Conservation (phyloP, 108 stramenopile species). For the Bacterosira constricta region DNA sequence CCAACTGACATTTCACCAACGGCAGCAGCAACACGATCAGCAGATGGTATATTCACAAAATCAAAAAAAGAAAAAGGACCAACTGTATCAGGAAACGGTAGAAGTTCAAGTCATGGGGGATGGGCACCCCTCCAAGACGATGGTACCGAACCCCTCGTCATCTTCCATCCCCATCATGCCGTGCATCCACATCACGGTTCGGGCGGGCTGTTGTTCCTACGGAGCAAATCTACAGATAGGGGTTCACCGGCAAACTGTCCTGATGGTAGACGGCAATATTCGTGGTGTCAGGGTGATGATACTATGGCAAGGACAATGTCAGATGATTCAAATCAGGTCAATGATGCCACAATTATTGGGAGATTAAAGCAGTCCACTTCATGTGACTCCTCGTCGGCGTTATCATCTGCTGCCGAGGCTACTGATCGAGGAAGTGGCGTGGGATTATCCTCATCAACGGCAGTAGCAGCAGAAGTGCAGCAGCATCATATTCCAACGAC, state of each 20-base stretch:
- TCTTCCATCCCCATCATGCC: slow-evolving; percentile 50
- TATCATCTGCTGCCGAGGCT: background rate
- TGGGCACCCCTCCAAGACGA: slow-evolving; percentile 34
- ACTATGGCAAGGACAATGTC: background rate
- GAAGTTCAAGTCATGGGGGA: too few relatives aligned
- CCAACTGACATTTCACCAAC: background rate
- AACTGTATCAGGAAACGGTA: background rate
- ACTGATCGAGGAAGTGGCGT: background rate
- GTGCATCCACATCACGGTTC: slow-evolving; percentile 46
- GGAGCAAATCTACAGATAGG: background rate
- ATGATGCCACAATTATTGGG: background rate
- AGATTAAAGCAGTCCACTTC: background rate
- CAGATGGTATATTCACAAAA: too few relatives aligned
- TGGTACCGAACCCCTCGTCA: slow-evolving; percentile 38
- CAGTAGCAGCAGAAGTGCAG: too few relatives aligned
- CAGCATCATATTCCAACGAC: too few relatives aligned
- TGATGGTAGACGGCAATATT: background rate
- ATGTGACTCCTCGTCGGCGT: background rate
- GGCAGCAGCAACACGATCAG: background rate
- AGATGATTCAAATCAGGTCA: background rate
- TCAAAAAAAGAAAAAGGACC: background rate
- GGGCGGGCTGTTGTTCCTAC: slow-evolving; percentile 15
- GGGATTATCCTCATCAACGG: too few relatives aligned
- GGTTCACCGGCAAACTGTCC: background rate
- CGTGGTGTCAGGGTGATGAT: too few relatives aligned